phyloP scores from a whole-genome alignment of 768 basidiomycete species.

The Agrocybe praecox region DNA sequence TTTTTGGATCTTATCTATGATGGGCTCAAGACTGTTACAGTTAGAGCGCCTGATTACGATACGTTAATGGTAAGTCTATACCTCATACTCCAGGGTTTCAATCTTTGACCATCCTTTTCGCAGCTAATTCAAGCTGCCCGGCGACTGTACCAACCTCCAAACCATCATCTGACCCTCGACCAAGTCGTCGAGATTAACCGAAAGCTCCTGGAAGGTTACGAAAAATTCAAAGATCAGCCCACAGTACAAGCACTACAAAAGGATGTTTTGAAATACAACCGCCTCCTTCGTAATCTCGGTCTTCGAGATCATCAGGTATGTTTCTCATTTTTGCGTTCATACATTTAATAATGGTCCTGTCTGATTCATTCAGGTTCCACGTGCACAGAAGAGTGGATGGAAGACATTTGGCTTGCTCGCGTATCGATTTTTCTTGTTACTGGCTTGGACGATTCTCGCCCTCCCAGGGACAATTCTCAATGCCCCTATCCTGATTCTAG shows the following conservation, averaged over 20 bases:
- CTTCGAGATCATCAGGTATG: slow-evolving; percentile 89
- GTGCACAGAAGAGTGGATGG: slow-evolving; percentile 84
- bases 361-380: slow-evolving; percentile 62
- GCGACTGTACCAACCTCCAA: slow-evolving; percentile 90
- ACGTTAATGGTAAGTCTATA: slow-evolving; percentile 82
- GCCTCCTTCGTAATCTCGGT: slow-evolving; percentile 84
- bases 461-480: slow-evolving; percentile 91
- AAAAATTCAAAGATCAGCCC: slow-evolving; percentile 90
- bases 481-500: slow-evolving; percentile 90
- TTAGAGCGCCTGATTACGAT: slow-evolving; percentile 95
- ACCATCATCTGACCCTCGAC: slow-evolving; percentile 89
- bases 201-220: slow-evolving; percentile 90
- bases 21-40: slow-evolving; percentile 92
- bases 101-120: not conserved
- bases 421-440: slow-evolving; percentile 79
- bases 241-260: slow-evolving; percentile 77
- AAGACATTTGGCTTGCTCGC: slow-evolving; percentile 84
- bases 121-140: slow-evolving; percentile 96
- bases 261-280: slow-evolving; percentile 89
- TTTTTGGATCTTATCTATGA: slow-evolving; percentile 92
- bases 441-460: slow-evolving; percentile 82
- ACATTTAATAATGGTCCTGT: not conserved
- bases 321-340: not conserved
- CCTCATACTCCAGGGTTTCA: not conserved
- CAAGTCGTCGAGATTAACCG: slow-evolving; percentile 96